phyloP scores from a whole-genome alignment of 176 grass and related monocot genomes.

The Oryza meyeriana region DNA sequence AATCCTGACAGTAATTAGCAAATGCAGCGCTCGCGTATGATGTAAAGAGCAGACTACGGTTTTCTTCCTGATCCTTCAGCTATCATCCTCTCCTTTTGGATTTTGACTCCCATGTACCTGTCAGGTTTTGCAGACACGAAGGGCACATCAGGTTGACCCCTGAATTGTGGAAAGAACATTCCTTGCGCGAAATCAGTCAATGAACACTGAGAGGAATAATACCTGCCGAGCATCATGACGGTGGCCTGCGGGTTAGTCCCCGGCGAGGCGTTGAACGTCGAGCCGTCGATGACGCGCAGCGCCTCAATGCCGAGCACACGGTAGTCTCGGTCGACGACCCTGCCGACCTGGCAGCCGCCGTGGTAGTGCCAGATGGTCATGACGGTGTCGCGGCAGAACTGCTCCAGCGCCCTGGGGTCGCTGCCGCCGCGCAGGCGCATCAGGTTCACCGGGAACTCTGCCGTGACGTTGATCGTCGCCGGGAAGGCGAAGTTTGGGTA shows the following conservation, averaged over 20 bases:
- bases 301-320: constrained; percentile 51
- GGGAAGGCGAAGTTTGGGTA: constrained; percentile 53
- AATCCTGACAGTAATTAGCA: background rate
- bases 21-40: background rate
- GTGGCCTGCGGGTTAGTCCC: constrained; percentile 92
- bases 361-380: constrained; percentile 96
- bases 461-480: constrained; percentile 51
- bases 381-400: constrained; percentile 84
- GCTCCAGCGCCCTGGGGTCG: constrained; percentile 59
- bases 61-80: constrained; percentile 19
- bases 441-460: constrained; percentile 55
- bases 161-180: background rate
- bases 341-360: constrained; percentile 70
- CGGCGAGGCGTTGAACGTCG: constrained; percentile 71
- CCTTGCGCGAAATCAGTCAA: background rate
- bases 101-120: constrained; percentile 83
- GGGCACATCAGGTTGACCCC: background rate
- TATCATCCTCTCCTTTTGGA: constrained; percentile 58
- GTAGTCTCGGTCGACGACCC: constrained; percentile 75
- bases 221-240: constrained; percentile 96
- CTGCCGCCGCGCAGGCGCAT: constrained; percentile 38
- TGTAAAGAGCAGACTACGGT: background rate
- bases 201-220: background rate
- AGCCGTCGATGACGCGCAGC: constrained; percentile 82
- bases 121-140: background rate